phyloP scores from a whole-genome alignment of 2,329 filamentous ascomycete genomes.

The Aspergillus hortae region DNA sequence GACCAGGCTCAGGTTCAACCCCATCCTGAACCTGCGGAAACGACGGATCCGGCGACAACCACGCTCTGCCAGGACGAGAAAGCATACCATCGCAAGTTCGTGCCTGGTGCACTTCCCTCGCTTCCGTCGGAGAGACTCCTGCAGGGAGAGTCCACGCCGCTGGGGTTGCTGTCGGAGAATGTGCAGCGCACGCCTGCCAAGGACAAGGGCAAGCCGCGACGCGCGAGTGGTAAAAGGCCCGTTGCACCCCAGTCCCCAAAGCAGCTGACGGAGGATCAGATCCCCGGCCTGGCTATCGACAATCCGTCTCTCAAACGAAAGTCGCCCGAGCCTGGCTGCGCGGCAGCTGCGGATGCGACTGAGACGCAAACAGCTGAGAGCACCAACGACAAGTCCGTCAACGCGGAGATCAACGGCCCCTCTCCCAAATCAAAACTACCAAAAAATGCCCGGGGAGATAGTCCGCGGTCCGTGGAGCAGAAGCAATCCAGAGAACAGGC shows the following conservation, averaged over 20 bases:
- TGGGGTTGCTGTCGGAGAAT: conserved; percentile 6
- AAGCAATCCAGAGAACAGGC: conserved; percentile 16
- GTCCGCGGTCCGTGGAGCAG: conserved; percentile 32
- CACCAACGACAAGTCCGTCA: conserved; percentile 15
- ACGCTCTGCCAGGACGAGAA: conserved; percentile 24
- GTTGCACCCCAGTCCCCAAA: conserved; percentile 5
- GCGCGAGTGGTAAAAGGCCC: background rate
- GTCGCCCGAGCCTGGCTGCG: conserved; percentile 15
- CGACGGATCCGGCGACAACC: background rate
- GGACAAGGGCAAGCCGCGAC: background rate
- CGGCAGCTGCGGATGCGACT: background rate
- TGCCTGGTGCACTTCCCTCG: conserved; percentile 41
- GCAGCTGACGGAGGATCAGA: conserved; percentile 3
- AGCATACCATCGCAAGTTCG: conserved; percentile 34
- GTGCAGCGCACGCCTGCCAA: conserved; percentile 1
- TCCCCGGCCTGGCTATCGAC: conserved; percentile 21
- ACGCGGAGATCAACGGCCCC: background rate
- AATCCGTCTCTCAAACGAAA: conserved; percentile 35
- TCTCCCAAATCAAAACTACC: conserved; percentile 27
- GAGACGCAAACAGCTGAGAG: background rate
- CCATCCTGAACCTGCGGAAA: background rate
- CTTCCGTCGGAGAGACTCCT: conserved; percentile 47
- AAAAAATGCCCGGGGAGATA: conserved; percentile 29
- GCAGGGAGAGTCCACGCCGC: conserved; percentile 19
- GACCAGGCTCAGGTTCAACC: background rate